A percentile compares a stretch with the other conserved stretches of the same genome.
Evolutionary conservation across 2,329 filamentous ascomycete species (phyloP).

Genomic region (Trichoderma polysporum): DNA sequence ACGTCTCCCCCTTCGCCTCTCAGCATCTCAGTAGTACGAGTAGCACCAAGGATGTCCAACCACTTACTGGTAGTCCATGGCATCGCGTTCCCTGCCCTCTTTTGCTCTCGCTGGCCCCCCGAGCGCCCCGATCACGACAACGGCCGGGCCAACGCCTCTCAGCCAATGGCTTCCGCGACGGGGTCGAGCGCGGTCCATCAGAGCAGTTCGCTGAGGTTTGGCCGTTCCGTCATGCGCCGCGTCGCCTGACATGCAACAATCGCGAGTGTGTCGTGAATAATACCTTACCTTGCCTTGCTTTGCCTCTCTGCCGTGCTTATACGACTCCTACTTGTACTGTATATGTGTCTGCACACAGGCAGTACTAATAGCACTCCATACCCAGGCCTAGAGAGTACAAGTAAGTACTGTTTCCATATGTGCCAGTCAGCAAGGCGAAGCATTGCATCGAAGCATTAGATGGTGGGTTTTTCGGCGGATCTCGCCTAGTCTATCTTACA

Average conservation of each 20-base stretch:
- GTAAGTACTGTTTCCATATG: not conserved
- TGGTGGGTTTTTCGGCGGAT: not conserved
- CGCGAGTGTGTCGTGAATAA: slow-evolving; percentile 15
- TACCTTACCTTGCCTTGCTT: not conserved
- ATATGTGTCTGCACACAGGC: too few species aligned
- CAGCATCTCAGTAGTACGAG: slow-evolving; percentile 1
- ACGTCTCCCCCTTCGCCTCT: not conserved
- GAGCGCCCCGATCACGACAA: slow-evolving; percentile 18
- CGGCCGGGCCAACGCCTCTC: not conserved
- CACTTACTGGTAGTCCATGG: not conserved
- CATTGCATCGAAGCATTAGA: not conserved
- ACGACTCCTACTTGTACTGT: too few species aligned
- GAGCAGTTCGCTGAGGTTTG: not conserved
- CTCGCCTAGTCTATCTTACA: slow-evolving; percentile 2
- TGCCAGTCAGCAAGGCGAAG: slow-evolving; percentile 9
- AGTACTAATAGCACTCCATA: too few species aligned
- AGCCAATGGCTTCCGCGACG: slow-evolving; percentile 7
- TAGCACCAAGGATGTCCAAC: slow-evolving; percentile 6
- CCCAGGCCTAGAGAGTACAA: too few species aligned
- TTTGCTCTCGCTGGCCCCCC: not conserved
- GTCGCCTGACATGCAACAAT: slow-evolving; percentile 16
- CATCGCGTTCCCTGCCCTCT: not conserved
- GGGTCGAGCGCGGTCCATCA: not conserved
- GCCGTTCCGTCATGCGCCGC: slow-evolving; percentile 14
- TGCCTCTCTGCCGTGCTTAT: not conserved